Base-by-base conservation (phyloP, 441 rosid genomes). In the Flueggea neowawraea region DNA sequence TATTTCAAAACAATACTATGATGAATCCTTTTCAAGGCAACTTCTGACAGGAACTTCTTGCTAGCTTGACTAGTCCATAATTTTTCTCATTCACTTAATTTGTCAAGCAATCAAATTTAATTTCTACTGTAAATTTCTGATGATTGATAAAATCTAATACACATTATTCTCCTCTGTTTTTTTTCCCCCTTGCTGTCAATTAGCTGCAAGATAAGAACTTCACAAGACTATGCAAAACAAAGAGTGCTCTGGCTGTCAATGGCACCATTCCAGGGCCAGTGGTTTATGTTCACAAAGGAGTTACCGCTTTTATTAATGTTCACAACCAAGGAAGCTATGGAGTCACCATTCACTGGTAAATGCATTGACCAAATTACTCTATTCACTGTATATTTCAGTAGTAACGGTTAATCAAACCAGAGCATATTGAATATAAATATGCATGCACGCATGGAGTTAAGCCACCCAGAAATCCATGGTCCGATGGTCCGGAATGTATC, bases 271-370 rank as follows among this genome's bases (percentile, higher is more conserved):
- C 76, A 22, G 76, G 76, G 36, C 72, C 68, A 3, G 58, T 14
- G 0, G 2, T 72, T 49, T n/a, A 63, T 47, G 76, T 58, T 2
- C 39, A 51, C 7, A 67, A 58, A 44, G 76, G 76, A 5, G 72
- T 67, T 12, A 72, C 69, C 0, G 44, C 41, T 9, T 61, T 45
- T 14, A 65, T 72, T 11, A 63, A 62, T 16, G 72, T 72, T 11
- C 33, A 44, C 48, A 72, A 72, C 45, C 6, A 52, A 12, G 71
- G 76, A 12, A 6, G 12, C 13, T 54, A 53, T 17, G 62, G 62
- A 10, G 63, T 72, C 32, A 72, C 76, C 52, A 58, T 72, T 54
- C 76, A 72, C 61, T 72, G 72, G 75, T 62, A 66, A 10, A 11
- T 45, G 3, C 28, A 43, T 4, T 43, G 45, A 43, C 12, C 45